A percentile compares a stretch with the other conserved stretches of the same genome.
Conservation (phyloP, 257 asterid species). For the Scutellaria minor region DNA sequence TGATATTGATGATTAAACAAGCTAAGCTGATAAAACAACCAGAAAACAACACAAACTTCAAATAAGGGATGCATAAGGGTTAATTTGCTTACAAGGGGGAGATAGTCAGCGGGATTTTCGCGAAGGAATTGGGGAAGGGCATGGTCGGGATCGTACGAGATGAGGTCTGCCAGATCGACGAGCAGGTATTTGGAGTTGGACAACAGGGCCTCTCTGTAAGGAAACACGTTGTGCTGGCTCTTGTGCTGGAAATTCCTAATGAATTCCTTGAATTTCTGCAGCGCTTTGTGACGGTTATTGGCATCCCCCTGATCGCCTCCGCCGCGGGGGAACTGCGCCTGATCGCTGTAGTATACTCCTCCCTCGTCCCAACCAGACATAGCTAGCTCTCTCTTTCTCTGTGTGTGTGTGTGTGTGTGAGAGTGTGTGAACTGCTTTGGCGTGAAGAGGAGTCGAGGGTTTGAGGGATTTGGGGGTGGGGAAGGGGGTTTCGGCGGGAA, state of each 20-base stretch:
- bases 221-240: conserved; percentile 79
- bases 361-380: conserved; percentile 99
- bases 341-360: conserved; percentile 86
- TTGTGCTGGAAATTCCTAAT: conserved; percentile 80
- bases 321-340: conserved; percentile 85
- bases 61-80: conserved; percentile 23
- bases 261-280: conserved; percentile 92
- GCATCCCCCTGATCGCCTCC: conserved; percentile 55
- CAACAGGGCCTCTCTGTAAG: conserved; percentile 85
- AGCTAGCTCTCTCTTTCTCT: conserved; percentile 20
- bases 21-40: neutral
- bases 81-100: conserved; percentile 65
- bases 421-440: conserved; percentile 10
- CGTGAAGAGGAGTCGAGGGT: conserved; percentile 21
- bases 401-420: neutral
- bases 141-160: conserved; percentile 85
- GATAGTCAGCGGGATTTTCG: conserved; percentile 85
- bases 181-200: conserved; percentile 74
- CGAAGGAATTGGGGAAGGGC: conserved; percentile 82
- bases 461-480: conserved; percentile 23
- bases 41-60: neutral
- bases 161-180: conserved; percentile 80
- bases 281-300: conserved; percentile 71
- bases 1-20: too few species aligned
- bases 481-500: conserved; percentile 67